Conservation (phyloP, 2,329 filamentous ascomycete species). For the Emergomyces africanus region DNA sequence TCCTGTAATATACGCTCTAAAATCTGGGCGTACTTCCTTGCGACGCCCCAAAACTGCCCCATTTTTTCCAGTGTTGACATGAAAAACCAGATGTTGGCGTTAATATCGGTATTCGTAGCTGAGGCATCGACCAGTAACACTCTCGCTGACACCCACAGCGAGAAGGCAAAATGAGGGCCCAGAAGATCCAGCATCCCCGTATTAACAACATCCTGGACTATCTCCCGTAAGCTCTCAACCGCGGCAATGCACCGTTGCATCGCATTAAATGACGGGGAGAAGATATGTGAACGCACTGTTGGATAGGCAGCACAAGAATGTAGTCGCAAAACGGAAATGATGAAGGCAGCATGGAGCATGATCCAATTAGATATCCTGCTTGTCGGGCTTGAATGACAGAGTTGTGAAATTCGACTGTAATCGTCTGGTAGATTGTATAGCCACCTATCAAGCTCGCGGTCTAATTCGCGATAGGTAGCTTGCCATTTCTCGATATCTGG, state of each 20-base stretch:
- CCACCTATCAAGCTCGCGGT: constrained; percentile 31
- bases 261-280: constrained; percentile 33
- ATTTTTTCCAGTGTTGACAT: constrained; percentile 32
- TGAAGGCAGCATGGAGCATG: constrained; percentile 32
- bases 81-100: constrained; percentile 33
- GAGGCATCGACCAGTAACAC: constrained; percentile 32
- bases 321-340: constrained; percentile 33
- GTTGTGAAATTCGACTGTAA: constrained; percentile 34
- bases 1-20: constrained; percentile 25
- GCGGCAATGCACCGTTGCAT: constrained; percentile 36
- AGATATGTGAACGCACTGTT: constrained; percentile 28
- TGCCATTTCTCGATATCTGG: constrained; percentile 31
- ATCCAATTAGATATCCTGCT: constrained; percentile 6
- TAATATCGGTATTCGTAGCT: constrained; percentile 23
- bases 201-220: constrained; percentile 33
- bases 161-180: constrained; percentile 34
- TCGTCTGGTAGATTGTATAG: constrained; percentile 33
- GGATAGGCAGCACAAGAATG: constrained; percentile 35
- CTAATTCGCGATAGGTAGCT: constrained; percentile 29
- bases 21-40: constrained; percentile 32
- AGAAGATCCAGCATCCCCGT: constrained; percentile 33
- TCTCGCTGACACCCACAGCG: constrained; percentile 33
- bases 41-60: constrained; percentile 35
- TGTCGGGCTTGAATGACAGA: constrained; percentile 23
- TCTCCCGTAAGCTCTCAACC: constrained; percentile 33